Percentiles rank a stretch among this genome's conserved stretches.
These are phyloP conservation scores for Salix purpurea DNA, from an alignment of 345 rosid species.

Conservation along the genomic window DNA sequence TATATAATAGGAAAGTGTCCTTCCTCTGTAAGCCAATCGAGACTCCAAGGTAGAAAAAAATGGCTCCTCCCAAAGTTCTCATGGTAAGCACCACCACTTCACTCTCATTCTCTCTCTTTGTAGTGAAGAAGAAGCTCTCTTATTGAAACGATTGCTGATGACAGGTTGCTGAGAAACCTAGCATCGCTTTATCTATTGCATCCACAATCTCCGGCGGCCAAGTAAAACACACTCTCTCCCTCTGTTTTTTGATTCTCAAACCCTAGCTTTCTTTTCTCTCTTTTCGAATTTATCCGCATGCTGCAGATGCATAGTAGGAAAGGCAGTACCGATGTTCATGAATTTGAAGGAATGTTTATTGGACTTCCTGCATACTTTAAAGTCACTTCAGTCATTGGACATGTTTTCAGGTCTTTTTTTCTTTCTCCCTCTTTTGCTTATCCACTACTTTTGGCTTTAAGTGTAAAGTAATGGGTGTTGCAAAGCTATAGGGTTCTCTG, in stretches of 20 bases:
- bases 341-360: slow-evolving; percentile 64
- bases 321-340: slow-evolving; percentile 85
- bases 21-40: neutral
- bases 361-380: slow-evolving; percentile 51
- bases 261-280: neutral
- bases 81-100: neutral
- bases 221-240: slow-evolving; percentile 27
- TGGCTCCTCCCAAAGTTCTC: slow-evolving; percentile 10
- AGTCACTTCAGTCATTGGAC: slow-evolving; percentile 91
- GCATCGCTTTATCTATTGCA: slow-evolving; percentile 88
- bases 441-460: neutral
- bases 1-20: neutral
- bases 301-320: slow-evolving; percentile 72
- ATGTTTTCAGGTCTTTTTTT: slow-evolving; percentile 75
- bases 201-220: slow-evolving; percentile 70
- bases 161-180: slow-evolving; percentile 97
- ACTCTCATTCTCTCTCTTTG: too few relatives aligned
- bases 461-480: too few relatives aligned
- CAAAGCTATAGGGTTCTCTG: too few relatives aligned
- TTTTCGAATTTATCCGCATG: neutral
- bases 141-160: too few relatives aligned
- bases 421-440: neutral
- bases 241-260: neutral
- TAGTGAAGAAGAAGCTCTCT: too few relatives aligned
- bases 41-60: neutral